Conservation (phyloP, 441 rosid species). For the Codiaeum variegatum region DNA sequence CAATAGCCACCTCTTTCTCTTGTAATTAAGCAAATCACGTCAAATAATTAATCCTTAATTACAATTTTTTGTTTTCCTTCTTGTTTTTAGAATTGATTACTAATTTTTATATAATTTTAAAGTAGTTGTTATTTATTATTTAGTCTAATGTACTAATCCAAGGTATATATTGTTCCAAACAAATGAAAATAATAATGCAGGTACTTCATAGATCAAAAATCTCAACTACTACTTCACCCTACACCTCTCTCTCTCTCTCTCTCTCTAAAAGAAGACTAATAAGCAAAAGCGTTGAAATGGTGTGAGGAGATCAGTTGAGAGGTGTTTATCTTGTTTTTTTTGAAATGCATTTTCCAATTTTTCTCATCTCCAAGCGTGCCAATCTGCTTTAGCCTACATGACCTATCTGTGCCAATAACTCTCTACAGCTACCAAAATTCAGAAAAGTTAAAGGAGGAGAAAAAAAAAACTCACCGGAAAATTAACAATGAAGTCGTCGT, state of each 20-base stretch:
- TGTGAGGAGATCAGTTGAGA: conserved; percentile 59
- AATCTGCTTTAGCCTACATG: not conserved
- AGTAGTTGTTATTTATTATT: not conserved
- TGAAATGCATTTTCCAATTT: not conserved
- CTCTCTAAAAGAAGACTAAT: conserved; percentile 17
- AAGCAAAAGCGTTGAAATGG: conserved; percentile 57
- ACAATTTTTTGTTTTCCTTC: not conserved
- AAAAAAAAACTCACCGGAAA: not conserved
- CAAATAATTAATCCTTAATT: not conserved
- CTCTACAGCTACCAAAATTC: not conserved
- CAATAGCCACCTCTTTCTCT: conserved; percentile 6
- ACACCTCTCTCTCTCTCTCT: not conserved
- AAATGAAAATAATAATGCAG: conserved; percentile 3
- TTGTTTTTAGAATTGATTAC: not conserved
- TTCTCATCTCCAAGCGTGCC: conserved; percentile 10
- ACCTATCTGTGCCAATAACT: not conserved
- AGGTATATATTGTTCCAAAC: not conserved
- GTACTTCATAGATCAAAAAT: conserved; percentile 9
- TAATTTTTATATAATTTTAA: not conserved
- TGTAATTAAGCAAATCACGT: not conserved
- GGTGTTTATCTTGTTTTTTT: conserved; percentile 53
- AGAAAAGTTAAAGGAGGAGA: not conserved
- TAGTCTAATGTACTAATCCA: conserved; percentile 1
- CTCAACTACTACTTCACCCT: conserved; percentile 20
- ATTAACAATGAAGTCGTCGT: conserved; percentile 40